Evolutionary conservation across 495 filamentous ascomycete species (phyloP), one percentile per base, ranked within the genome.

Genomic region (Talaromyces adpressus): DNA sequence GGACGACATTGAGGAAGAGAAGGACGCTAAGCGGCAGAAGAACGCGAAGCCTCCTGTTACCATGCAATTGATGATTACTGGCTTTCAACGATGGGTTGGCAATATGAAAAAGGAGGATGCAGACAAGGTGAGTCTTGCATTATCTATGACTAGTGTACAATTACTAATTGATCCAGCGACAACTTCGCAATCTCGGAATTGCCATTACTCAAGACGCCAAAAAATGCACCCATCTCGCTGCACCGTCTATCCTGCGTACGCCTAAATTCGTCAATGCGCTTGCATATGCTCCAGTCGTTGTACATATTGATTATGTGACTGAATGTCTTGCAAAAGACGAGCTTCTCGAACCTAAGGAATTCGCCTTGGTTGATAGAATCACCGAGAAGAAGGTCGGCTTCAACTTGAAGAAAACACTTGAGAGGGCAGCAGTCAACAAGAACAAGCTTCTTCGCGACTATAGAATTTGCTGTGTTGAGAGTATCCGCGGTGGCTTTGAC

Each of bases 181-280:
- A 89, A 74, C 81, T 98, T 59, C 88, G 92, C 67, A 84, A 88
- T 3, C 77, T 98, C 20, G 95, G 95, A 29, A 89, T 99, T 61
- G 78, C 87, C 68, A 83, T 96, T 1, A 87, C 90, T 25, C 80
- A 87, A 67, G 89, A 96, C 65, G 84, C 85, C 9, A 78, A 79
- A n/a, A 80, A 81, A 49, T 94, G 88, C 74, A 89, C 91, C 62
- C 89, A 97, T 72, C 84, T 99, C 14, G 92, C 92, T 14, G 93
- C 94, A 2, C 94, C 94, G 1, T 79, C 83, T 7, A 84, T 98
- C 64, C 82, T 96, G 16, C 87, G 93, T 39, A 99, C 94, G 0
- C 85, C 89, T 62, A 99, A 99, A 68, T 99, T 99, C 70, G 87
- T 97, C 49, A 85, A 85, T 56, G 91, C 91, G 34, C 73, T 99